These are phyloP conservation scores for Eucalyptus virginea DNA, from an alignment of 345 rosid species.

Conservation along the genomic window DNA sequence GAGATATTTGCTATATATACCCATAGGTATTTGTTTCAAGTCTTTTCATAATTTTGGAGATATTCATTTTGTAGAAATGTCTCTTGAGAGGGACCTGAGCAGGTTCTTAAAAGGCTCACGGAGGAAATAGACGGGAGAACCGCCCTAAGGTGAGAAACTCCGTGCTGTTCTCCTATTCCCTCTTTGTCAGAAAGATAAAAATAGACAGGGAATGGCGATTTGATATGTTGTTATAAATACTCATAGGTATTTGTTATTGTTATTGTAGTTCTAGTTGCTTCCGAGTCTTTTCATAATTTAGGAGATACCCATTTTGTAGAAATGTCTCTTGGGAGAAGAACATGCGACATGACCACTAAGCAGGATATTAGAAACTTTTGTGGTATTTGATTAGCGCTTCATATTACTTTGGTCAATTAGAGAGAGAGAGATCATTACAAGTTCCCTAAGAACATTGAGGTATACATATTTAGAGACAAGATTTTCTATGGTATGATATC, in stretches of 20 bases:
- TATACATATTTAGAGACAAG: not conserved
- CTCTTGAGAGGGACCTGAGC: too few species aligned
- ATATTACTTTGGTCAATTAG: not conserved
- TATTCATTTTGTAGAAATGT: too few species aligned
- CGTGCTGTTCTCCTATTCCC: too few species aligned
- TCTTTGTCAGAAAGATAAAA: too few species aligned
- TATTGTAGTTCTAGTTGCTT: not conserved
- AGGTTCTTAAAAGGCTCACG: too few species aligned
- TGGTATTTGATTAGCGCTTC: not conserved
- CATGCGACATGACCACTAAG: accelerated
- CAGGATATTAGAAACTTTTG: not conserved
- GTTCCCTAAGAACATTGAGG: not conserved
- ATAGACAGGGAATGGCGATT: too few species aligned
- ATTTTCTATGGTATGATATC: not conserved
- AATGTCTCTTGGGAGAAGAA: not conserved
- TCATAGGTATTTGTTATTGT: accelerated
- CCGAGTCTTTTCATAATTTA: accelerated
- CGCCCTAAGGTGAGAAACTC: too few species aligned
- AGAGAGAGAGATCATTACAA: not conserved
- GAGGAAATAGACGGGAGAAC: too few species aligned
- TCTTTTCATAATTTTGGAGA: too few species aligned
- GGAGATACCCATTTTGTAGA: accelerated
- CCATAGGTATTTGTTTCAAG: too few species aligned
- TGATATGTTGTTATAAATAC: too few species aligned
- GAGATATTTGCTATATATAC: too few species aligned